phyloP scores from a whole-genome alignment of 2,329 filamentous ascomycete genomes.

The Cryphonectria carpinicola region DNA sequence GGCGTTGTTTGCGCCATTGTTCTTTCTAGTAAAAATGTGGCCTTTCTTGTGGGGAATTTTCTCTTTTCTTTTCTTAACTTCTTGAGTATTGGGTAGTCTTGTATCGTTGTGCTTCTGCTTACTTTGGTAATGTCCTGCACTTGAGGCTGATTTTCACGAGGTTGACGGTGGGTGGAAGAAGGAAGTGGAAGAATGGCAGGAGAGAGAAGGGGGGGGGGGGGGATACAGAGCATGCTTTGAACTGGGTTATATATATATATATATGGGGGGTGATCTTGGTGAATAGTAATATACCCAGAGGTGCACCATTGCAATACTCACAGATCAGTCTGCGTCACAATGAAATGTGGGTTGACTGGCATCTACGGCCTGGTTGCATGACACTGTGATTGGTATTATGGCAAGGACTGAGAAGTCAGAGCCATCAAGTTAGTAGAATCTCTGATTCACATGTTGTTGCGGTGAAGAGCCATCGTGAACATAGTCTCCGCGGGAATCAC shows the following conservation, averaged over 20 bases:
- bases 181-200: background rate
- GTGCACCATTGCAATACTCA: background rate
- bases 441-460: too few species aligned
- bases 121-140: background rate
- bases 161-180: background rate
- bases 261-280: background rate
- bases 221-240: too few species aligned
- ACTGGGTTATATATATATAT: background rate
- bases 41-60: background rate
- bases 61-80: background rate
- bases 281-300: background rate
- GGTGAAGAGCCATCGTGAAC: too few species aligned
- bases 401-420: background rate
- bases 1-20: background rate
- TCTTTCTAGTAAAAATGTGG: background rate
- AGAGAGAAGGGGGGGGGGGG: too few species aligned
- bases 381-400: background rate
- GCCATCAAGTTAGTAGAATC: background rate
- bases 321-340: background rate
- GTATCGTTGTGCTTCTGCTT: background rate
- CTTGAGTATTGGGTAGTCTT: background rate
- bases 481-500: too few species aligned
- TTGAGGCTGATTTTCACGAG: background rate
- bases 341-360: background rate
- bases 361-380: background rate